Conservation (phyloP, 805 yeast genomes). For the Yarrowia porcina region DNA sequence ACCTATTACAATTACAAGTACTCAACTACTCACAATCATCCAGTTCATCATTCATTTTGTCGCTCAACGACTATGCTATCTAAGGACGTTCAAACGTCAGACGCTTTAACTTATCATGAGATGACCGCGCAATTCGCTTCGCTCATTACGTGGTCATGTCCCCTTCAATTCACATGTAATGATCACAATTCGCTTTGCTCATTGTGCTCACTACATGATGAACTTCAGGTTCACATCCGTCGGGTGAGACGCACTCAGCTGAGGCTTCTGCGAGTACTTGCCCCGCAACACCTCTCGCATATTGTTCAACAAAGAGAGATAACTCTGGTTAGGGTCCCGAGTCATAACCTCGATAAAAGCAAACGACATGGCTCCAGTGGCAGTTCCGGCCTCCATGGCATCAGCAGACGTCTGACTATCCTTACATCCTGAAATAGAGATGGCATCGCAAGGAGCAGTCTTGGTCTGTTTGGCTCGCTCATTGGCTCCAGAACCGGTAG, state of each 20-base stretch:
- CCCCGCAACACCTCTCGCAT: slow-evolving; percentile 60
- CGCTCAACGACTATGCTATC: too few relatives aligned
- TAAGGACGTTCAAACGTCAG: too few relatives aligned
- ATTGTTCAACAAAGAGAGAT: slow-evolving; percentile 63
- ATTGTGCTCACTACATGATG: slow-evolving; percentile 38
- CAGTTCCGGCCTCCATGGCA: slow-evolving; percentile 63
- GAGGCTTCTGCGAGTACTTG: slow-evolving; percentile 80
- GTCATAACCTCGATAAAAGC: slow-evolving; percentile 66
- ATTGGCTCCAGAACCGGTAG: slow-evolving; percentile 41
- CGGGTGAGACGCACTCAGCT: slow-evolving; percentile 77
- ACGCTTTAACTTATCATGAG: too few relatives aligned
- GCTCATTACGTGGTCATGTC: too few relatives aligned
- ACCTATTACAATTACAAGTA: too few relatives aligned
- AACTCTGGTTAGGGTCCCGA: slow-evolving; percentile 62
- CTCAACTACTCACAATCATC: too few relatives aligned
- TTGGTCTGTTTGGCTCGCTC: slow-evolving; percentile 52
- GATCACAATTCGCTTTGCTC: too few relatives aligned
- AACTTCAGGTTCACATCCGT: slow-evolving; percentile 59
- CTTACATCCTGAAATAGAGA: slow-evolving; percentile 75
- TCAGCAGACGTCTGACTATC: slow-evolving; percentile 84
- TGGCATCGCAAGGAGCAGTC: slow-evolving; percentile 72
- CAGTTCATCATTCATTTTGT: too few relatives aligned
- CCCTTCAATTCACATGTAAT: too few relatives aligned
- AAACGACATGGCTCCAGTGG: slow-evolving; percentile 84
- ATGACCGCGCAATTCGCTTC: too few relatives aligned